These are phyloP conservation scores for Pouteria glomerata DNA, from an alignment of 148 eudicot genomes.

Conservation along the genomic window DNA sequence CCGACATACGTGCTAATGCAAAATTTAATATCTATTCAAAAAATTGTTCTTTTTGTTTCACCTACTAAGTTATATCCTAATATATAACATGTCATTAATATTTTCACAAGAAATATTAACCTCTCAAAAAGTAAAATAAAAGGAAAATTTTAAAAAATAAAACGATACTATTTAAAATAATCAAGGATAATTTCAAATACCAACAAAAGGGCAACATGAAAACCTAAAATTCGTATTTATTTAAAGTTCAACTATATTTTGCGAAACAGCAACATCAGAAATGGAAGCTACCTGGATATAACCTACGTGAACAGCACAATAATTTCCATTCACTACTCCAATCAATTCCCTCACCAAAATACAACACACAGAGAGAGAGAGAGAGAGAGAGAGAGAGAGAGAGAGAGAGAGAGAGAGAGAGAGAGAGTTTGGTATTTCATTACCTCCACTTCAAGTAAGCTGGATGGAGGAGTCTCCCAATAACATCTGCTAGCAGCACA, in stretches of 20 bases:
- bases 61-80: not conserved
- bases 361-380: not conserved
- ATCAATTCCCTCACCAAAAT: not conserved
- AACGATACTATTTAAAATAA: not conserved
- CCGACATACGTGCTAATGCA: no score
- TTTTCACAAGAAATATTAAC: not conserved
- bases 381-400: no score
- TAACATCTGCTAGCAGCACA: conserved; percentile 20
- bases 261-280: no score
- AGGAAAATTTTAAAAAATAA: not conserved
- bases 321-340: not conserved
- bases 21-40: not conserved
- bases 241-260: not conserved
- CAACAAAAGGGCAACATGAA: not conserved
- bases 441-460: conserved; percentile 25
- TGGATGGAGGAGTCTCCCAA: conserved; percentile 18
- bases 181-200: not conserved
- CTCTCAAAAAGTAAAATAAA: not conserved
- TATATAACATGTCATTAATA: not conserved
- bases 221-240: not conserved
- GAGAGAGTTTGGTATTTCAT: conserved; percentile 3
- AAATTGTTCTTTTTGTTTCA: no score
- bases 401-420: no score
- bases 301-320: not conserved
- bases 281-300: not conserved